These are phyloP conservation scores for Sarocladiaceae sp. DNA, from an alignment of 2,329 filamentous ascomycete genomes.

Conservation along the genomic window DNA sequence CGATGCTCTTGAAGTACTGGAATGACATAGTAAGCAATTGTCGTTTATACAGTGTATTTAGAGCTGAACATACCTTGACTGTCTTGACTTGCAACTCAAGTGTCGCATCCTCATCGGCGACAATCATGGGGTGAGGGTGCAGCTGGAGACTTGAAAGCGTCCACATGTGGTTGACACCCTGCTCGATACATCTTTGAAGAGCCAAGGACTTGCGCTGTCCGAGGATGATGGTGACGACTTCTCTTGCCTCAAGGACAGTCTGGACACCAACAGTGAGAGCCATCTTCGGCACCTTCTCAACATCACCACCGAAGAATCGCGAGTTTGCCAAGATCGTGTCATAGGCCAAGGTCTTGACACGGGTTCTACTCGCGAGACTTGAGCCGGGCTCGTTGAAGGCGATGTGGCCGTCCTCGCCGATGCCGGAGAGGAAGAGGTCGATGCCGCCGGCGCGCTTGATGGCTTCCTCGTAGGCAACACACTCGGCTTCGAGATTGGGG, in stretches of 20 bases:
- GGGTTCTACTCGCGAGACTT: conserved; percentile 69
- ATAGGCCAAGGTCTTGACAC: conserved; percentile 83
- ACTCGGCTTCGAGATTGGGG: conserved; percentile 69
- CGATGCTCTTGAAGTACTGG: conserved; percentile 68
- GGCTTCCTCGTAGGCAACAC: conserved; percentile 72
- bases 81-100: conserved; percentile 71
- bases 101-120: conserved; percentile 77
- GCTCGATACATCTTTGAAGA: conserved; percentile 75
- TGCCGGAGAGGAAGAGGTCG: conserved; percentile 79
- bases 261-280: conserved; percentile 81
- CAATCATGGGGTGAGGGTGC: conserved; percentile 76
- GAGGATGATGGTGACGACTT: conserved; percentile 79
- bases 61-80: conserved; percentile 46
- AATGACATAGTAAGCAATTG: background rate
- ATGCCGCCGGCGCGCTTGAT: conserved; percentile 74
- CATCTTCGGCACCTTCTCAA: conserved; percentile 72
- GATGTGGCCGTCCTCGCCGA: conserved; percentile 83
- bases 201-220: conserved; percentile 78
- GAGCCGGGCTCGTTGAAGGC: conserved; percentile 89
- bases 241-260: conserved; percentile 75
- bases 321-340: conserved; percentile 85
- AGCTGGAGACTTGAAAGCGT: conserved; percentile 77
- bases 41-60: background rate
- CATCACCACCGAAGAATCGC: conserved; percentile 74
- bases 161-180: conserved; percentile 87